These are phyloP conservation scores for Lactuca saligna DNA, from an alignment of 129 eudicot species.

Conservation along the genomic window DNA sequence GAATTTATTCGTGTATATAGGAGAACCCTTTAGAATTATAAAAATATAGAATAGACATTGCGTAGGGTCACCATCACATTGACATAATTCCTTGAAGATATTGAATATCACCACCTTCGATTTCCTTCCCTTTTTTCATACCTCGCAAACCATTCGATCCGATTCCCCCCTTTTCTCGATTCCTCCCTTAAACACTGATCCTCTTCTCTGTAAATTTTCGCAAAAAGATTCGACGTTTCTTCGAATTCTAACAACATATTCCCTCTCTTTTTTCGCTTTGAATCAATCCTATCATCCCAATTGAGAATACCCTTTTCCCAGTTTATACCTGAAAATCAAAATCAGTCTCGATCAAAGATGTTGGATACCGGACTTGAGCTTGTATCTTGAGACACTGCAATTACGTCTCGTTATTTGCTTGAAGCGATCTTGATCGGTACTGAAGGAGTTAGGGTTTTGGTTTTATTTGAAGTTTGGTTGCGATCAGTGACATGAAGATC, in stretches of 20 bases:
- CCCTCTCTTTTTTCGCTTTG: constrained; percentile 3
- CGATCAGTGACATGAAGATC: constrained; percentile 70
- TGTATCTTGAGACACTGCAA: constrained; percentile 11
- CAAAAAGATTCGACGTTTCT: constrained; percentile 6
- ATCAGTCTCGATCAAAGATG: constrained; percentile 19
- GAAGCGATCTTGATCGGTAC: constrained; percentile 9
- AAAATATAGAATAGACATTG: neutral
- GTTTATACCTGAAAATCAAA: constrained; percentile 1
- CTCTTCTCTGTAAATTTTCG: neutral
- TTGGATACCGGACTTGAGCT: neutral
- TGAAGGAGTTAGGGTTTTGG: constrained; percentile 33
- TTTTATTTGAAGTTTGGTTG: constrained; percentile 30
- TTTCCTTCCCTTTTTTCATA: constrained; percentile 2
- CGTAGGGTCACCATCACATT: constrained; percentile 10
- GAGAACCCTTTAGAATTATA: no score
- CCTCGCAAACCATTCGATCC: constrained; percentile 14
- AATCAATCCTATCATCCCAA: constrained; percentile 23
- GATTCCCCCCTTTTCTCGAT: constrained; percentile 10
- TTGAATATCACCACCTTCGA: constrained; percentile 17
- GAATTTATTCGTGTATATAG: no score
- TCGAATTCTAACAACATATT: neutral
- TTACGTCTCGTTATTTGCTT: constrained; percentile 20
- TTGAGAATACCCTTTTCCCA: neutral
- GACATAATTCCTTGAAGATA: neutral
- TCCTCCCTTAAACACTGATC: constrained; percentile 7